Percentiles rank a stretch among this genome's conserved stretches.
phyloP scores from a whole-genome alignment of 108 stramenopile genomes.

The Skeletonema tropicum region DNA sequence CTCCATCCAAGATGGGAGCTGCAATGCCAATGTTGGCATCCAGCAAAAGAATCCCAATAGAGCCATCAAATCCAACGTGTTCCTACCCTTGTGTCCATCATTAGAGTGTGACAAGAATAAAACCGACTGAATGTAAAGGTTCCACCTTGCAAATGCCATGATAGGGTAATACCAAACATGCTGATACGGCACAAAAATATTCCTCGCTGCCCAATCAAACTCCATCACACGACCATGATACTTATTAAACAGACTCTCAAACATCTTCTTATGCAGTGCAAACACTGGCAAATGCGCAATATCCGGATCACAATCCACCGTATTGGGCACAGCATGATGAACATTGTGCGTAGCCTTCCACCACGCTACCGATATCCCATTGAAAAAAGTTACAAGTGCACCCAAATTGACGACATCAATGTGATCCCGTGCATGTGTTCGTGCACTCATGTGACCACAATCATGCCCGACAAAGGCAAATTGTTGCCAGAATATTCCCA shows the following conservation, averaged over 20 bases:
- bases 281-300: slow-evolving; percentile 93
- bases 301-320: slow-evolving; percentile 91
- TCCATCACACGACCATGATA: slow-evolving; percentile 77
- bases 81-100: slow-evolving; percentile 47
- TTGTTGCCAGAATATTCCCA: slow-evolving; percentile 91
- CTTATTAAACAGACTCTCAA: slow-evolving; percentile 58
- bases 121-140: slow-evolving; percentile 78
- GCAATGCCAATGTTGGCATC: slow-evolving; percentile 50
- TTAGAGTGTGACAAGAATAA: slow-evolving; percentile 41
- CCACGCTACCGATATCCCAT: slow-evolving; percentile 88
- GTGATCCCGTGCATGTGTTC: slow-evolving; percentile 58
- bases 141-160: slow-evolving; percentile 88
- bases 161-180: slow-evolving; percentile 90
- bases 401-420: slow-evolving; percentile 60
- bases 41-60: slow-evolving; percentile 67
- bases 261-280: slow-evolving; percentile 72
- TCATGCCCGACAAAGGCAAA: slow-evolving; percentile 93
- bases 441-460: slow-evolving; percentile 83
- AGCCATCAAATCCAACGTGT: slow-evolving; percentile 56
- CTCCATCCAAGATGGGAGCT: slow-evolving; percentile 56
- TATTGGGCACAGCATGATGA: slow-evolving; percentile 91
- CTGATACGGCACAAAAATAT: slow-evolving; percentile 80
- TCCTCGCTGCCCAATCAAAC: slow-evolving; percentile 63
- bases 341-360: slow-evolving; percentile 94
- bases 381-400: slow-evolving; percentile 57